Base-by-base conservation (phyloP, 2,329 filamentous ascomycete genomes). In the Ampelomyces quisqualis region DNA sequence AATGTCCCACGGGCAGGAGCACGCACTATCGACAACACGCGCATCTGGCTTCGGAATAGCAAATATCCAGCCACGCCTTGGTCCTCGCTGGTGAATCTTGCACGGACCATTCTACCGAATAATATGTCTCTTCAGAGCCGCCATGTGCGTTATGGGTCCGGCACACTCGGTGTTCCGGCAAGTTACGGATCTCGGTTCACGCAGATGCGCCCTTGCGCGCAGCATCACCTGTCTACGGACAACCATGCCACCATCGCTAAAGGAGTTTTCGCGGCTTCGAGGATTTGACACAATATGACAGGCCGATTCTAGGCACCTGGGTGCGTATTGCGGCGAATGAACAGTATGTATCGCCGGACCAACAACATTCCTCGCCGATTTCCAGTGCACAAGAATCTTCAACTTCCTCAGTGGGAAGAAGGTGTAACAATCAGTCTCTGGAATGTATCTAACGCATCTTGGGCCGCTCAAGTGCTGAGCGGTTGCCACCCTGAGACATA, bases 401-500 rank as follows among this genome's bases (percentile, higher is more conserved):
- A 44, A 43, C 41, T 46, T 20, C 41, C 30, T 26, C 38, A 24
- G 39, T 31, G 34, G 43, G 26, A 13, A 21, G 17, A 18, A 13
- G 32, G 26, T 38, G 28, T 35, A 41, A 30, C 29, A 20, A 30
- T 40, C 43, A 19, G 29, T 33, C 33, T 26, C 34, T 40, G 53
- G 51, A 54, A 58, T 58, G 56, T 29, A 41, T 43, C 38, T 37
- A 43, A 40, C 45, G 51, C 33, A 30, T 47, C 29, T 42, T 35
- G 40, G 44, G 43, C 41, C 40, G 35, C 34, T 39, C 45, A 46
- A 38, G 19, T 40, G 38, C 39, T 43, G 42, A 48, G 45, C 34
- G 33, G 38, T 42, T 29, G 38, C 40, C 51, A 47, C 50, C 47
- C 50, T 60, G 60, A 65, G 58, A 64, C 59, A 40, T 43, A 26